phyloP scores from a whole-genome alignment of 2,329 filamentous ascomycete species.

The Paecilomyces variotii region DNA sequence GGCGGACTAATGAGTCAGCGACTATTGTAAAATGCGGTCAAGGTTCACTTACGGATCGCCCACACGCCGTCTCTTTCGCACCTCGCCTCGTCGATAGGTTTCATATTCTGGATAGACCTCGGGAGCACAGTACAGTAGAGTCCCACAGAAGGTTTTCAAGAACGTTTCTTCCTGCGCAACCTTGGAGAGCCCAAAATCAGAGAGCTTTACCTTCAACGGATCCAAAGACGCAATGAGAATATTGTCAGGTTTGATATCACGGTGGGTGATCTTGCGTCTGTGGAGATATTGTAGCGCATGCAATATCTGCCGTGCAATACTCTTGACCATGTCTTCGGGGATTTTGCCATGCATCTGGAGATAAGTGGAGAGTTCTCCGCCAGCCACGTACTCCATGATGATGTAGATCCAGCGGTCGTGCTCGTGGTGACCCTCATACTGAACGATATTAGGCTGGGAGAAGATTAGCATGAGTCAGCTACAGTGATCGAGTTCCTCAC shows the following conservation, averaged over 20 bases:
- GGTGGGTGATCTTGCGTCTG: slow-evolving; percentile 80
- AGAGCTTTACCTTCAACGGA: slow-evolving; percentile 79
- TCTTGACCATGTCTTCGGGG: slow-evolving; percentile 59
- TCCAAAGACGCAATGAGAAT: slow-evolving; percentile 70
- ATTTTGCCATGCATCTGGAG: slow-evolving; percentile 56
- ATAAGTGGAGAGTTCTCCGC: slow-evolving; percentile 73
- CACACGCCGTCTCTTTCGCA: slow-evolving; percentile 55
- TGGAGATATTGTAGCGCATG: slow-evolving; percentile 82
- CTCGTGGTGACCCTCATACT: slow-evolving; percentile 83
- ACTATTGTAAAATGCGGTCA: not conserved
- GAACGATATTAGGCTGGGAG: slow-evolving; percentile 71
- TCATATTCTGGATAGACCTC: slow-evolving; percentile 85
- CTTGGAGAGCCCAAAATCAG: slow-evolving; percentile 94
- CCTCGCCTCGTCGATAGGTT: slow-evolving; percentile 52
- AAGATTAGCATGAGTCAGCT: slow-evolving; percentile 5
- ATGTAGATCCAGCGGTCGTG: slow-evolving; percentile 78
- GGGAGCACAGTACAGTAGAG: slow-evolving; percentile 88
- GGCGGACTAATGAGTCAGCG: slow-evolving; percentile 30
- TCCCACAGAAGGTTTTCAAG: slow-evolving; percentile 92
- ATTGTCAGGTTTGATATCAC: slow-evolving; percentile 98
- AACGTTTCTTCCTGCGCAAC: slow-evolving; percentile 89
- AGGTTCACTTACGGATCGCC: slow-evolving; percentile 34
- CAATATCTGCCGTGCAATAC: slow-evolving; percentile 61
- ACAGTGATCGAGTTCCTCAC: slow-evolving; percentile 44
- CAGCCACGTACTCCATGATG: slow-evolving; percentile 87